phyloP scores from a whole-genome alignment of 331 rosid species.

The Rhamnella rubrinervis region DNA sequence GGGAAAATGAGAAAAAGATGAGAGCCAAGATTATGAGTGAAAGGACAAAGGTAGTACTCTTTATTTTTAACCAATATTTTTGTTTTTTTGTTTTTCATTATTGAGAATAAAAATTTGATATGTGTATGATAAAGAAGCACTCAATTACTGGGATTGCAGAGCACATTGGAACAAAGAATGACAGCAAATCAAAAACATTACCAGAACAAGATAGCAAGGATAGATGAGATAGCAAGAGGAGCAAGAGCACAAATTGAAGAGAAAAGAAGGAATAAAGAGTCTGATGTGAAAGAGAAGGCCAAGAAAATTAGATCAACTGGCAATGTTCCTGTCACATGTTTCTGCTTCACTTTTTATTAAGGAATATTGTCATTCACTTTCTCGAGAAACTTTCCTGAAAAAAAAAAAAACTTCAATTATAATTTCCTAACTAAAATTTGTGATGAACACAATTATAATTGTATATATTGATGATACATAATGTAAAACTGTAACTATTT shows the following conservation, averaged over 20 bases:
- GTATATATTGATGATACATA: not conserved
- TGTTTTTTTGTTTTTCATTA: not conserved
- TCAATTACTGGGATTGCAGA: slow-evolving; percentile 33
- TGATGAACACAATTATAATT: not conserved
- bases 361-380: not conserved
- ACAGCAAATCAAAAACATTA: slow-evolving; percentile 34
- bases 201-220: slow-evolving; percentile 46
- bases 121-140: not conserved
- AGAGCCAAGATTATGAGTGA: slow-evolving; percentile 50
- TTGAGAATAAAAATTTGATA: slow-evolving; percentile 2
- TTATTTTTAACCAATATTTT: not conserved
- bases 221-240: slow-evolving; percentile 47
- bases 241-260: slow-evolving; percentile 58
- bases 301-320: slow-evolving; percentile 44
- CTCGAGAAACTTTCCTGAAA: not conserved
- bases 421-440: not conserved
- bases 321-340: slow-evolving; percentile 45
- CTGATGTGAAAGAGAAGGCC: slow-evolving; percentile 39
- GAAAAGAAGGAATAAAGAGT: slow-evolving; percentile 50
- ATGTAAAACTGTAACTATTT: not conserved
- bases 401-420: not conserved
- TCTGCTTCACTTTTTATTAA: slow-evolving; percentile 50
- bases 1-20: slow-evolving; percentile 61
- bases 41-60: slow-evolving; percentile 51
- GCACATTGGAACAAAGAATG: slow-evolving; percentile 44